These are phyloP conservation scores for Entonaema liquescens DNA, from an alignment of 495 filamentous ascomycete species.

Conservation along the genomic window DNA sequence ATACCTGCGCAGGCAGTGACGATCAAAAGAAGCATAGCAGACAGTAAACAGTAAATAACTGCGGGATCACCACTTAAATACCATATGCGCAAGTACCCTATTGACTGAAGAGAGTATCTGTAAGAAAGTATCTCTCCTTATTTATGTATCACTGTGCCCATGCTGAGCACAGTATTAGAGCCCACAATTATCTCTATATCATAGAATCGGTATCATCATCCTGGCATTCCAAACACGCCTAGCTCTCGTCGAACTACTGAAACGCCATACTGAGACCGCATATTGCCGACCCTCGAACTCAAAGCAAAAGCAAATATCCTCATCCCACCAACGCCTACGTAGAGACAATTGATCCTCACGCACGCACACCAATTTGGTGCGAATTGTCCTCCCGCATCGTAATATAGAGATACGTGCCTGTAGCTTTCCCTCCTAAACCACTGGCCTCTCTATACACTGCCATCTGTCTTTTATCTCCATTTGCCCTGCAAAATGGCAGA, in stretches of 20 bases:
- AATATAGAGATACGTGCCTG: not conserved
- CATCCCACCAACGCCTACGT: not conserved
- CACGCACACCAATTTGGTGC: not conserved
- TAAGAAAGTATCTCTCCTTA: not conserved
- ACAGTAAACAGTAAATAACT: too few species aligned
- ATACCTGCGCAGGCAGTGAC: not conserved
- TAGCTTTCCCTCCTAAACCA: not conserved
- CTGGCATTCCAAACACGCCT: not conserved
- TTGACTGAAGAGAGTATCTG: not conserved
- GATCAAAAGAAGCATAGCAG: not conserved
- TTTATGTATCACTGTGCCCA: not conserved
- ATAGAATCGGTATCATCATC: not conserved
- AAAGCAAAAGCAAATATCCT: not conserved
- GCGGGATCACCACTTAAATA: not conserved
- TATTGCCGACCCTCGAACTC: not conserved
- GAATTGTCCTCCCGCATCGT: not conserved
- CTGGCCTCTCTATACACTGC: not conserved
- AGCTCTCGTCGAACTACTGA: not conserved
- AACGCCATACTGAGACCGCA: not conserved
- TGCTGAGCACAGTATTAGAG: slow-evolving; percentile 2
- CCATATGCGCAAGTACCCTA: not conserved
- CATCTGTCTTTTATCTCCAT: not conserved
- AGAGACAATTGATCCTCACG: not conserved
- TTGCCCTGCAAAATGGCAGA: not conserved
- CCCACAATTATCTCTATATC: slow-evolving; percentile 4